These are phyloP conservation scores for Sclerotinia nivalis DNA, from an alignment of 2,329 filamentous ascomycete genomes.

Conservation along the genomic window DNA sequence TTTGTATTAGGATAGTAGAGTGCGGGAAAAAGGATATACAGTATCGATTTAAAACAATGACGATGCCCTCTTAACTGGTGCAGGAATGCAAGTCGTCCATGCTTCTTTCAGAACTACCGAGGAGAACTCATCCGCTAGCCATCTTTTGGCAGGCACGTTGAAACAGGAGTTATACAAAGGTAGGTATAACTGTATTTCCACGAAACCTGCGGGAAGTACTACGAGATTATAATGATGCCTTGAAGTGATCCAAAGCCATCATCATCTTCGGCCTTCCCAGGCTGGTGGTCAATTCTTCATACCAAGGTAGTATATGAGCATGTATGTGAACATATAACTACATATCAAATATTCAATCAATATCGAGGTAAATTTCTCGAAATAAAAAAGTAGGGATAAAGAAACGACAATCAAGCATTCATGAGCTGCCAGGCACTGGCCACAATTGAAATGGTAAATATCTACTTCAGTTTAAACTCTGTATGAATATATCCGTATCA, in stretches of 20 bases:
- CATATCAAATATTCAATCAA: not conserved
- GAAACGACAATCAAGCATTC: not conserved
- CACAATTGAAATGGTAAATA: constrained; percentile 3
- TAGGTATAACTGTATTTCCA: not conserved
- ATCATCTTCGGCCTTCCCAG: not conserved
- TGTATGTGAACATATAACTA: not conserved
- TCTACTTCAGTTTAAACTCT: not conserved
- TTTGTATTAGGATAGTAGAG: not conserved
- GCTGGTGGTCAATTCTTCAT: not conserved
- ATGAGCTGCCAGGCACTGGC: not conserved
- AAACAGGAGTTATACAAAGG: not conserved
- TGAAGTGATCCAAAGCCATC: not conserved
- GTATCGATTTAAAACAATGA: not conserved
- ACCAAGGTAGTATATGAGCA: not conserved
- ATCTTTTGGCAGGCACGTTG: not conserved
- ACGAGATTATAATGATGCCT: not conserved
- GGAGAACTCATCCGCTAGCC: not conserved
- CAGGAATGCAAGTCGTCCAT: not conserved
- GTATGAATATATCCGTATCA: not conserved
- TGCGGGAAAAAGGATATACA: not conserved
- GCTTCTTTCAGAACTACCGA: not conserved
- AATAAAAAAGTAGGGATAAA: not conserved
- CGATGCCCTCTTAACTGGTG: not conserved
- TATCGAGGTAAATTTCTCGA: no score
- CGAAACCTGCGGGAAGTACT: not conserved